Evolutionary conservation across 306 rosid species (phyloP), one percentile per base, ranked within the genome.

Genomic region (Amphicarpaea edgeworthii): DNA sequence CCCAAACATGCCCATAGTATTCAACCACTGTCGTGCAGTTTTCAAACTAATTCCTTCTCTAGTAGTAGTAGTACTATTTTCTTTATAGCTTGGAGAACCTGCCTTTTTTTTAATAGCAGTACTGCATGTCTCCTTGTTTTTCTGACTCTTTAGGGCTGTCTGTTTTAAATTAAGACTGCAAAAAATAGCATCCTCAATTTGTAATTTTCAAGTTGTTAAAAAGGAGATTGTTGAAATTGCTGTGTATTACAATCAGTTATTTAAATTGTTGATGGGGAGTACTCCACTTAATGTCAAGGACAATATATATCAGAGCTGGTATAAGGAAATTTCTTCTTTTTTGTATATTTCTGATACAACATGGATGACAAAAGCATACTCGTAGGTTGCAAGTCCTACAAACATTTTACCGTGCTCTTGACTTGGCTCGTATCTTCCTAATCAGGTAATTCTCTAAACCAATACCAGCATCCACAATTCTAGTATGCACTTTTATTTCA

Each of bases 361-460:
- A 12, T 26, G n/a, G 16, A 41, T 10, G 67, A 28, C 32, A 28
- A 28, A 28, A 28, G 32, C 32, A 28, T 28, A 28, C 32, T 28
- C 4, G 32, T 28, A 28, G 4, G 32, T 28, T 28, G 32, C 32
- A 28, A 28, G 32, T 28, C 32, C 32, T 28, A 28, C 32, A 28
- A 5, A 28, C 32, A 66, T 24, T 66, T 41, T 70, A 85, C 40
- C 17, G 15, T 42, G 74, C 75, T 59, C 85, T 75, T 57, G 87
- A 46, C 60, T 60, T 80, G n/a, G 79, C 53, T 19, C 62, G 76
- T 83, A 85, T 69, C 85, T 78, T 88, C 41, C 79, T 78, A 45
- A 90, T 88, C 79, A 90, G 82, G 83, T 84, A 85, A 81, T 89
- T 84, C 77, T 88, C 94, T 85, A 90, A 87, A 71, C 86, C 90